Base-by-base conservation (phyloP, 108 stramenopile species). In the Parietichytrium sp. region DNA sequence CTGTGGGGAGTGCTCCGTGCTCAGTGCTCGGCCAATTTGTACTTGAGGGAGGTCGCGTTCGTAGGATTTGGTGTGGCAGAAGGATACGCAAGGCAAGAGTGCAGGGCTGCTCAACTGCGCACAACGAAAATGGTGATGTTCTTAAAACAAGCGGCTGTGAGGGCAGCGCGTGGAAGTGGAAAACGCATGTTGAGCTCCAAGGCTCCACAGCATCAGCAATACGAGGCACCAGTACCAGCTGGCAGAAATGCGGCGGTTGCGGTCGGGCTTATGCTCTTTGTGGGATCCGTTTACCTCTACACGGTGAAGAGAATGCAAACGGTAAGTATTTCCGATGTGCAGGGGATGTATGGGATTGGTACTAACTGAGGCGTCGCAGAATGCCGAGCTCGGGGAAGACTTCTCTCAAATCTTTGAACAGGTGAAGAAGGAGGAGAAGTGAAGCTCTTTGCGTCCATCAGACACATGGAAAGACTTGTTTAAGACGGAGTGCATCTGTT, bases 301-400 rank as follows among this genome's bases (percentile, higher is more conserved):
- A 72, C 61, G 10, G 61, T 72, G 38, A 16, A 72, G 33, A 33
- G 61, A n/a, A 72, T 72, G 23, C 61, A 72, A 42, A 72, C n/a
- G 33, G 61, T 72, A 27, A 72, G 61, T 72, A n/a, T n/a, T 55
- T 20, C 25, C 20, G 54, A 55, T 55, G 25, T 26, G 23, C 20
- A n/a, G 26, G 54, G 29, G 54, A 26, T 55, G 26, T 15, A n/a
- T 55, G 20, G 13, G 54, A n/a, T 20, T 20, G 13, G 54, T 13
- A 33, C 1, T 33, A 45, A 18, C 38, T 72, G 61, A 31, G 42
- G 15, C n/a, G 10, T 12, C 42, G 42, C 33, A 72, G 61, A 72
- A 72, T 42, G 45, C 61, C 42, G 61, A 72, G 61, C 61, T 72
- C 20, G 61, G 61, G 6, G 61, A 33, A 33, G 61, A 72, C 38